Conservation (phyloP, 495 filamentous ascomycete species). For the Amorphotheca resinae region DNA sequence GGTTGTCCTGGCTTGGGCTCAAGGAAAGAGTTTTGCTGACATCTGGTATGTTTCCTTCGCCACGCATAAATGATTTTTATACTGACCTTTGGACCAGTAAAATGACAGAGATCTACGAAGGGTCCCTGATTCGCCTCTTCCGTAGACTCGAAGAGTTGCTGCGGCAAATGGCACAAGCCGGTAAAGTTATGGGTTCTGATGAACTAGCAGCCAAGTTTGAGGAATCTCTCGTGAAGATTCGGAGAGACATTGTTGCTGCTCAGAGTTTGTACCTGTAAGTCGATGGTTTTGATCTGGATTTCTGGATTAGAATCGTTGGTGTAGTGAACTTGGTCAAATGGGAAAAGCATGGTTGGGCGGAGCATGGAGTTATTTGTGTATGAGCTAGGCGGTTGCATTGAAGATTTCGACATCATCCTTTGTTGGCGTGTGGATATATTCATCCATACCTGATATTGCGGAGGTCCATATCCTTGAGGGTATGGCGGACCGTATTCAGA, state of each 20-base stretch:
- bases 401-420: too few relatives aligned
- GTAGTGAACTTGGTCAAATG: neutral
- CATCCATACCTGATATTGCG: too few relatives aligned
- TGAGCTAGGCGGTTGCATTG: neutral
- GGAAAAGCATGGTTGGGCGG: neutral
- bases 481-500: too few relatives aligned
- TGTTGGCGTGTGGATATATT: too few relatives aligned
- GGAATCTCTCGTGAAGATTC: conserved; percentile 65
- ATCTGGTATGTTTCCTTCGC: conserved; percentile 63
- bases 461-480: too few relatives aligned
- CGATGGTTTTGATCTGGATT: conserved; percentile 1
- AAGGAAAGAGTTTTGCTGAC: conserved; percentile 81
- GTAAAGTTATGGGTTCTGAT: conserved; percentile 94
- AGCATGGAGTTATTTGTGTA: neutral
- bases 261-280: conserved; percentile 76
- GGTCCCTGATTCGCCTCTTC: conserved; percentile 90
- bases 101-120: conserved; percentile 98
- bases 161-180: conserved; percentile 93
- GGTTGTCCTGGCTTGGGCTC: conserved; percentile 87
- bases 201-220: conserved; percentile 87
- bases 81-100: conserved; percentile 43
- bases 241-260: conserved; percentile 84
- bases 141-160: conserved; percentile 87
- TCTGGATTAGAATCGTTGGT: too few relatives aligned
- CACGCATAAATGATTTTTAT: neutral